Evolutionary conservation across 2,329 filamentous ascomycete species (phyloP).

Genomic region (Aspergillus hiratsukae): DNA sequence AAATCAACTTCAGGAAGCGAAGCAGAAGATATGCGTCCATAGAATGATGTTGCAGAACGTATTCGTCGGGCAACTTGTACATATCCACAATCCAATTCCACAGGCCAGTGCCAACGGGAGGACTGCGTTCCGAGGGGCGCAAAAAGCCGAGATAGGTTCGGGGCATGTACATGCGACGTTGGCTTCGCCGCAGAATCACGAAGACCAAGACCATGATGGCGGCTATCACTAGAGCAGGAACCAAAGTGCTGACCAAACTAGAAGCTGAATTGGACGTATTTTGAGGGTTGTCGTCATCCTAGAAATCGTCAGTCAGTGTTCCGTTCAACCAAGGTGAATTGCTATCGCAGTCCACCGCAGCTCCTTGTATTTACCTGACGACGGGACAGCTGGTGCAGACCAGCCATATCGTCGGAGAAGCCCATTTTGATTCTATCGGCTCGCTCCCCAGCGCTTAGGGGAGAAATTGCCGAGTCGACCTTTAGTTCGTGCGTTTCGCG

Average conservation of each 20-base stretch:
- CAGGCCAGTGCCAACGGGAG: constrained; percentile 55
- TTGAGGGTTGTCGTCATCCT: constrained; percentile 13
- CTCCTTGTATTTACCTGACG: constrained; percentile 16
- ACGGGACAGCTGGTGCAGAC: constrained; percentile 15
- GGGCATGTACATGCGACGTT: constrained; percentile 51
- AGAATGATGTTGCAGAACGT: constrained; percentile 83
- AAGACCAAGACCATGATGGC: constrained; percentile 47
- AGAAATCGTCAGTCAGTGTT: background rate
- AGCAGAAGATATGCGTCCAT: constrained; percentile 89
- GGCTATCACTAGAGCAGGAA: constrained; percentile 43
- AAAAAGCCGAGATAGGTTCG: constrained; percentile 53
- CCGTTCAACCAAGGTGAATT: background rate
- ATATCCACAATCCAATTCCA: constrained; percentile 66
- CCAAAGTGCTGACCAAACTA: constrained; percentile 47
- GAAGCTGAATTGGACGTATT: constrained; percentile 36
- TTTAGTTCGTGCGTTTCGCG: background rate
- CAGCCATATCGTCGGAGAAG: constrained; percentile 9
- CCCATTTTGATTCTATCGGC: constrained; percentile 10
- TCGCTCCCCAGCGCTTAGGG: background rate
- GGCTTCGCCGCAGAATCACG: constrained; percentile 46
- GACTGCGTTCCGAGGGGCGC: constrained; percentile 52
- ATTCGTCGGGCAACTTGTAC: constrained; percentile 66
- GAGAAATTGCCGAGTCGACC: background rate
- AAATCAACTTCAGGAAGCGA: constrained; percentile 76
- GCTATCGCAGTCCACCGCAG: background rate